These are phyloP conservation scores for Diaporthe citri DNA, from an alignment of 2,329 filamentous ascomycete species.

Conservation along the genomic window DNA sequence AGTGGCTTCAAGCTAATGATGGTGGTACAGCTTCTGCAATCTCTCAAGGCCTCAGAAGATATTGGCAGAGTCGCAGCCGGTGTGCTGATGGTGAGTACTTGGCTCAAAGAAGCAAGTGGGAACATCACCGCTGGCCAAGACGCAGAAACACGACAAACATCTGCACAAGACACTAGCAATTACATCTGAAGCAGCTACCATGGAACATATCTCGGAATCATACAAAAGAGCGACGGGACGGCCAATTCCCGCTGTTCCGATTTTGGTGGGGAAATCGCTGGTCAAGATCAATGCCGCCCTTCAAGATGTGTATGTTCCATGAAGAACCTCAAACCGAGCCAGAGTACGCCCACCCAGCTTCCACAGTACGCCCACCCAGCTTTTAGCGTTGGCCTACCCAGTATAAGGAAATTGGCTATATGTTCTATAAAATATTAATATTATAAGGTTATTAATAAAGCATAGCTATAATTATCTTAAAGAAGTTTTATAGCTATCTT, in stretches of 20 bases:
- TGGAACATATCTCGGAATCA: not conserved
- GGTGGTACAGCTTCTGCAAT: no score
- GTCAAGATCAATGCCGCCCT: not conserved
- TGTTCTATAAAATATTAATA: no score
- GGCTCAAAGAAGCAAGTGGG: no score
- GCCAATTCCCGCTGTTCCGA: constrained; percentile 5
- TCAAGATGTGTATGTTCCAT: not conserved
- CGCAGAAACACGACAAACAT: not conserved
- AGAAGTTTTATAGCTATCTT: no score
- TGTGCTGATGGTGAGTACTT: not conserved
- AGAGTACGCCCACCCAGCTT: no score
- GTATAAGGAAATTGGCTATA: no score
- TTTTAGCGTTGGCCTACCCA: no score
- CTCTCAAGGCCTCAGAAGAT: not conserved
- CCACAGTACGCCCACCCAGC: no score
- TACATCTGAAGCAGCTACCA: constrained; percentile 11
- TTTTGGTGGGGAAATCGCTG: not conserved
- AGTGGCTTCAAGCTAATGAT: no score
- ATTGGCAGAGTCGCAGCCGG: not conserved
- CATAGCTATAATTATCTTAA: no score
- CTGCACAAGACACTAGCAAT: not conserved
- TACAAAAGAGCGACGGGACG: not conserved
- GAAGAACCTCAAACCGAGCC: no score
- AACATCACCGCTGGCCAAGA: not conserved
- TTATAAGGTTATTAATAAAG: no score